Percentiles rank a stretch among this genome's conserved stretches.
Evolutionary conservation across 2,329 filamentous ascomycete species (phyloP).

Genomic region (Penicillium glabrum): DNA sequence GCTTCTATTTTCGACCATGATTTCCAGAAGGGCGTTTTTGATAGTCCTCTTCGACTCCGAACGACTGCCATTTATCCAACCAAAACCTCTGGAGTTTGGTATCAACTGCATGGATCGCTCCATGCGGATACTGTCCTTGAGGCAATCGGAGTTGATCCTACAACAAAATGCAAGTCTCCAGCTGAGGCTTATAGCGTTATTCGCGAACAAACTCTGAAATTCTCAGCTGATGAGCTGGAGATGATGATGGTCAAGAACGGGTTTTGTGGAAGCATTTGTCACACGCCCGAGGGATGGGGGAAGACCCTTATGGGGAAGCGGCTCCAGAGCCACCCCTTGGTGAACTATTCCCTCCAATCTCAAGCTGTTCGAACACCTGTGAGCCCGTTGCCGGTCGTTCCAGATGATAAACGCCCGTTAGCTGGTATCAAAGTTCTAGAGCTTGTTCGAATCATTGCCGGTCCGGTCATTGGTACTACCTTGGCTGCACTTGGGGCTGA

Average conservation of each 20-base stretch:
- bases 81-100: constrained; percentile 47
- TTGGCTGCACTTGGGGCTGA: constrained; percentile 49
- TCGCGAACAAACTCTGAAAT: constrained; percentile 30
- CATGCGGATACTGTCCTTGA: constrained; percentile 44
- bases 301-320: constrained; percentile 46
- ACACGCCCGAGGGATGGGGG: constrained; percentile 46
- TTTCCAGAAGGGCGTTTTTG: constrained; percentile 22
- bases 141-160: constrained; percentile 46
- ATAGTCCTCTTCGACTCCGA: constrained; percentile 36
- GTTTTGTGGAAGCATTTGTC: constrained; percentile 47
- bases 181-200: constrained; percentile 21
- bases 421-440: constrained; percentile 54
- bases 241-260: constrained; percentile 43
- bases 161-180: constrained; percentile 5
- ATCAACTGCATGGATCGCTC: constrained; percentile 53
- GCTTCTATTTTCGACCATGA: constrained; percentile 36
- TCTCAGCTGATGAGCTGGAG: constrained; percentile 43
- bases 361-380: constrained; percentile 37
- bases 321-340: constrained; percentile 42
- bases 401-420: constrained; percentile 28
- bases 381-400: constrained; percentile 13
- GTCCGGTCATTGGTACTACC: constrained; percentile 45
- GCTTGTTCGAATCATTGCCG: constrained; percentile 36
- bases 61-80: constrained; percentile 51
- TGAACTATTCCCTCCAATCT: constrained; percentile 40